A percentile compares a stretch with the other conserved stretches of the same genome.
phyloP scores from a whole-genome alignment of 2,329 filamentous ascomycete genomes.

The Aspergillus tamarii region DNA sequence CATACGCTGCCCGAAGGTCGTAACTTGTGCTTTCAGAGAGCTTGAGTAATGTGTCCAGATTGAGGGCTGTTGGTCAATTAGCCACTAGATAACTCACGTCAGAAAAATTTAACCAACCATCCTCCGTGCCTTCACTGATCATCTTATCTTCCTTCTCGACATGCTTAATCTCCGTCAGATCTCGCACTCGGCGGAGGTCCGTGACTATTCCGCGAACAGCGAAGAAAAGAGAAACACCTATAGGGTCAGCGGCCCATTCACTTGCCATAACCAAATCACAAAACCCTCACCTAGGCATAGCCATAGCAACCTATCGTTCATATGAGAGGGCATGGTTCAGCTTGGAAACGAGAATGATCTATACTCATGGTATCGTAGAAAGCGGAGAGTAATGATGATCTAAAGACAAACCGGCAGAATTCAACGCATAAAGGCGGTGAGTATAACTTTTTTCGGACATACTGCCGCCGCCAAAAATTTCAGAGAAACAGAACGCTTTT shows the following conservation, averaged over 20 bases:
- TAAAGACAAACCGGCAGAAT: slow-evolving; percentile 35
- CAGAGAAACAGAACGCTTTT: slow-evolving; percentile 24
- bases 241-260: slow-evolving; percentile 1
- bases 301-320: slow-evolving; percentile 43
- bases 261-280: not conserved
- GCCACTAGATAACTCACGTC: not conserved
- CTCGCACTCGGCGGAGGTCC: slow-evolving; percentile 45
- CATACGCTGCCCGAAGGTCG: slow-evolving; percentile 70
- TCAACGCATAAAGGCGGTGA: slow-evolving; percentile 37
- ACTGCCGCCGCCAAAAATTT: slow-evolving; percentile 30
- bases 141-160: slow-evolving; percentile 69
- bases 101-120: slow-evolving; percentile 46
- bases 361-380: not conserved
- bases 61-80: slow-evolving; percentile 54
- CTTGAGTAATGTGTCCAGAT: slow-evolving; percentile 67
- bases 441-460: slow-evolving; percentile 31
- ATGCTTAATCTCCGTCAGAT: slow-evolving; percentile 64
- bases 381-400: slow-evolving; percentile 22
- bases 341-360: slow-evolving; percentile 11
- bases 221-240: slow-evolving; percentile 52
- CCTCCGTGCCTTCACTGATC: slow-evolving; percentile 75
- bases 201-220: slow-evolving; percentile 61
- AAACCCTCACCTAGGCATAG: slow-evolving; percentile 38
- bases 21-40: slow-evolving; percentile 72
- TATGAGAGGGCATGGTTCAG: slow-evolving; percentile 37